Percentiles rank a stretch among this genome's conserved stretches.
phyloP scores from a whole-genome alignment of 495 filamentous ascomycete genomes.

The Extremus antarcticus region DNA sequence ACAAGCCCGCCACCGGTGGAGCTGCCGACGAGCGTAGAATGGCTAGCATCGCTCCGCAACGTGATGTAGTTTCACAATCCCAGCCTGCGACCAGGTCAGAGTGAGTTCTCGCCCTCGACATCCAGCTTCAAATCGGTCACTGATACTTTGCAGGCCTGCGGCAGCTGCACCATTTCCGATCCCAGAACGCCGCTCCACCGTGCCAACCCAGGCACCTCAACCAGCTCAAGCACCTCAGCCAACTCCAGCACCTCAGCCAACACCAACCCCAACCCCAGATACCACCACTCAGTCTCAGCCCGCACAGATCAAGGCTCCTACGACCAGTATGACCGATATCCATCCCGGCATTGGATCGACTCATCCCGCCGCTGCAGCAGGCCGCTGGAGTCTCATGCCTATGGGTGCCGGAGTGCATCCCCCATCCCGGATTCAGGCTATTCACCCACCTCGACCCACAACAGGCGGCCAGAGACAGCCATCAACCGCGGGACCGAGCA shows the following conservation, averaged over 20 bases:
- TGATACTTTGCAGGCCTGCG: background rate
- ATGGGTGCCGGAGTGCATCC: background rate
- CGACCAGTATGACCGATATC: too few species aligned
- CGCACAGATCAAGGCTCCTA: too few species aligned
- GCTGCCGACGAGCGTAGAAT: background rate
- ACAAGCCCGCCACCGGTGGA: background rate
- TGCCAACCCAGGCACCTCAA: background rate
- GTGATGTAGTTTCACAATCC: background rate
- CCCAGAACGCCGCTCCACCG: background rate
- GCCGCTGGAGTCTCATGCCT: background rate
- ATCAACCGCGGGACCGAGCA: background rate
- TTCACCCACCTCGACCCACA: background rate
- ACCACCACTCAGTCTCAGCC: too few species aligned
- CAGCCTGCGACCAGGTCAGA: background rate
- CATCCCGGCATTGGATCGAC: too few species aligned
- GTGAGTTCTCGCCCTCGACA: too few species aligned
- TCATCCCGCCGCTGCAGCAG: background rate
- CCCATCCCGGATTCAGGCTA: background rate
- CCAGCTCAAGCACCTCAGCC: background rate
- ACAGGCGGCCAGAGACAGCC: background rate
- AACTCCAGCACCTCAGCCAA: background rate
- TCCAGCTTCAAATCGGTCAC: too few species aligned
- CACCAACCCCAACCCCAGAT: background rate
- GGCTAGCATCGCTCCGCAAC: background rate
- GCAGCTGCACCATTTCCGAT: background rate